Evolutionary conservation across 768 basidiomycete species (phyloP).

Genomic region (Clathrus columnatus): DNA sequence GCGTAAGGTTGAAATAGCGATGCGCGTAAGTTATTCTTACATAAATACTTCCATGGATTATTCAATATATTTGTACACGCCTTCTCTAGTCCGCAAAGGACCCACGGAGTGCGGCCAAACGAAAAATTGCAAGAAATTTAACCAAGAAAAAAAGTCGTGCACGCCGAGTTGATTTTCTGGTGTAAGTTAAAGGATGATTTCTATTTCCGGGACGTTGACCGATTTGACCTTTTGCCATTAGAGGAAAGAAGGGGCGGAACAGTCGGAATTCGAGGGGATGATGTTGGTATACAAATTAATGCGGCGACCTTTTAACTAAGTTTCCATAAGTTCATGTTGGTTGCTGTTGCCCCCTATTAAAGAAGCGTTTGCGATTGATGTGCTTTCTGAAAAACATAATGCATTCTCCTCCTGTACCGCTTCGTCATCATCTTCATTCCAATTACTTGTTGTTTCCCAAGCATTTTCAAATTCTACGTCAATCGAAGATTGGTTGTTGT

Average conservation of each 20-base stretch:
- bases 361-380: conserved; percentile 8
- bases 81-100: conserved; percentile 51
- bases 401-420: conserved; percentile 62
- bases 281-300: not conserved
- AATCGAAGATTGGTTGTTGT: conserved; percentile 47
- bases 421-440: conserved; percentile 85
- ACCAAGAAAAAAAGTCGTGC: conserved; percentile 84
- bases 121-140: conserved; percentile 61
- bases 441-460: conserved; percentile 85
- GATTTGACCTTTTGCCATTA: not conserved
- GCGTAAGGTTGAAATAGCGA: conserved; percentile 52
- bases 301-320: not conserved
- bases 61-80: not conserved
- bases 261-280: not conserved
- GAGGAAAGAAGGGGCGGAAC: not conserved
- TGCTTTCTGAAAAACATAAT: conserved; percentile 48
- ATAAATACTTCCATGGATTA: not conserved
- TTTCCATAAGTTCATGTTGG: not conserved
- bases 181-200: conserved; percentile 36
- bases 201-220: not conserved
- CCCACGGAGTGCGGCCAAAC: conserved; percentile 67
- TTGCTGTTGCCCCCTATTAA: not conserved
- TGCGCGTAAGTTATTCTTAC: conserved; percentile 30
- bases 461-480: conserved; percentile 87
- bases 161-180: conserved; percentile 53